Base-by-base conservation (phyloP, 2,329 filamentous ascomycete species). In the Fusarium nodosum region DNA sequence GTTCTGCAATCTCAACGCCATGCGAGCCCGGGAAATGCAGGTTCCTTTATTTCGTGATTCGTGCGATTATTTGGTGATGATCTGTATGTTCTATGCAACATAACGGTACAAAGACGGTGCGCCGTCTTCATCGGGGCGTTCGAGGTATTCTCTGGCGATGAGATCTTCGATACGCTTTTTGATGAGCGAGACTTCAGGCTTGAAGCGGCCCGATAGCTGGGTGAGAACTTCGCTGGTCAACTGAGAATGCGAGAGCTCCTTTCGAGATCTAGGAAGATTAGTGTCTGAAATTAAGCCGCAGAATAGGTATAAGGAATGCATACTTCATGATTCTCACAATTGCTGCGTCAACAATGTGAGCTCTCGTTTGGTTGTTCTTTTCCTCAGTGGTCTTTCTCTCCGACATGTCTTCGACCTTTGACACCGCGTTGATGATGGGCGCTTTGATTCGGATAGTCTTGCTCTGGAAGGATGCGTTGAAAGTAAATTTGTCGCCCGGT, bases 401-500 rank as follows among this genome's bases (percentile, higher is more conserved):
- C 5, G 87, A 83, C 69, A 87, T 83, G 54, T 88, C 93, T 80
- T 98, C 95, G 1, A 97, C 92, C 80, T 93, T 96, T 77, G 93
- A 97, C 20, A 90, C 87, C 2, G 90, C 88, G 51, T 88, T 92
- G 71, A 97, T 91, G 7, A 96, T 91, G 24, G 93, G 93, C 22
- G 96, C 93, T 79, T 97, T 97, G 80, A 97, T 93, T 78, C 93
- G 93, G 75, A 96, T 86, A 51, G 92, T 90, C 76, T 93, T 94
- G 81, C 92, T 94, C 48, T 88, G 85, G 80, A 97, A 98, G 16
- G 88, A 84, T 33, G 90, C 83, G 76, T 98, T 97, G 84, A 94
- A 97, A 11, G 82, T 86, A 78, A 98, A 98, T 28, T 82, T 86
- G 78, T 98, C 95, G 0, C 88, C 88, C 0, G 88, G 80, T 73